Percentiles rank a stretch among this genome's conserved stretches.
Conservation (phyloP, 2,329 filamentous ascomycete genomes). For the Cordyceps javanica region DNA sequence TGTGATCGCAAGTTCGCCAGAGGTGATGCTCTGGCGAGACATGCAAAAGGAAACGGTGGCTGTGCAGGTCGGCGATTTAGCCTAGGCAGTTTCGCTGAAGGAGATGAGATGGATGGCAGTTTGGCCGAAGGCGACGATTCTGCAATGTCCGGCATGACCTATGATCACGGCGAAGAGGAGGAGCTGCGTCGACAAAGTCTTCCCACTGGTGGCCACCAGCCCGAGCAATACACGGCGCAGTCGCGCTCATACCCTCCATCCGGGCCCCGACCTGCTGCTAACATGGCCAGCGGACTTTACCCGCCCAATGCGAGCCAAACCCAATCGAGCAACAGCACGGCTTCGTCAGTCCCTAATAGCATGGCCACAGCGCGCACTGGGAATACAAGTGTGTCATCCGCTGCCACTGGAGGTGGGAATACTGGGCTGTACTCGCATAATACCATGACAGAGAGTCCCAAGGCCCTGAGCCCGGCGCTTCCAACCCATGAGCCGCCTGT, state of each 20-base stretch:
- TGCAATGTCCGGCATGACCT: slow-evolving; percentile 50
- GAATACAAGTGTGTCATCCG: slow-evolving; percentile 43
- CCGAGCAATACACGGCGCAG: slow-evolving; percentile 52
- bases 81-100: slow-evolving; percentile 72
- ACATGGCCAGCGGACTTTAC: slow-evolving; percentile 49
- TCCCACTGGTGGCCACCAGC: slow-evolving; percentile 48
- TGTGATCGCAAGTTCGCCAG: slow-evolving; percentile 93
- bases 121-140: slow-evolving; percentile 47
- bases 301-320: slow-evolving; percentile 44
- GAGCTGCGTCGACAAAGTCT: slow-evolving; percentile 63
- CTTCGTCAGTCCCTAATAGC: slow-evolving; percentile 41
- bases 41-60: slow-evolving; percentile 92
- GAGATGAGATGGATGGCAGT: slow-evolving; percentile 61
- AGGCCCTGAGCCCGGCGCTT: slow-evolving; percentile 66
- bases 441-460: slow-evolving; percentile 79
- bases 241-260: slow-evolving; percentile 76
- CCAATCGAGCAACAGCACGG: slow-evolving; percentile 46
- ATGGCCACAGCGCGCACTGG: slow-evolving; percentile 38
- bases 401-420: slow-evolving; percentile 40
- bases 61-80: slow-evolving; percentile 89
- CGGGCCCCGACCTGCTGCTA: slow-evolving; percentile 38
- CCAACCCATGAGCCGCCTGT: slow-evolving; percentile 46
- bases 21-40: slow-evolving; percentile 87
- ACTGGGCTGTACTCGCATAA: slow-evolving; percentile 63
- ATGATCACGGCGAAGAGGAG: slow-evolving; percentile 53